phyloP scores from a whole-genome alignment of 2,329 filamentous ascomycete genomes.

The Hymenoscyphus repandus region DNA sequence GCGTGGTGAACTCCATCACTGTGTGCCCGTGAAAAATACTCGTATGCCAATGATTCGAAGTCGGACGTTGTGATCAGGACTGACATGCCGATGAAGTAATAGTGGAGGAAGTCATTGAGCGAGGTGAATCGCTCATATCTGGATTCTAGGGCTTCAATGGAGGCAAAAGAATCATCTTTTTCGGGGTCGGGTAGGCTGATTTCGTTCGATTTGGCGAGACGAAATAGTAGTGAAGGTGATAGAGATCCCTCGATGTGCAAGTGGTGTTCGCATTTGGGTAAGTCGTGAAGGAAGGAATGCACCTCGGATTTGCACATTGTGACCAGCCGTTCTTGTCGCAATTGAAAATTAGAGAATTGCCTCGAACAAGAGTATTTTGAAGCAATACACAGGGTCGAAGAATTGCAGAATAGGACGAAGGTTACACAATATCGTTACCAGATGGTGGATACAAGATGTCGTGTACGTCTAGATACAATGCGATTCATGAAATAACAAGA shows the following conservation, averaged over 20 bases:
- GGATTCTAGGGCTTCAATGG: constrained; percentile 49
- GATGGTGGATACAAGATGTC: no score
- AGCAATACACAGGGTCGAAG: background rate
- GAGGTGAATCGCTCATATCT: constrained; percentile 65
- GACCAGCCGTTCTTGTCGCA: background rate
- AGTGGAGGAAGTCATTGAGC: constrained; percentile 72
- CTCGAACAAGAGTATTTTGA: background rate
- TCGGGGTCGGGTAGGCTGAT: constrained; percentile 52
- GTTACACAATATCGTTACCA: no score
- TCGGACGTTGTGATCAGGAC: constrained; percentile 61
- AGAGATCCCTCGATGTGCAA: constrained; percentile 75
- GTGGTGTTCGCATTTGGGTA: constrained; percentile 80
- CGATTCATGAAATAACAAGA: no score
- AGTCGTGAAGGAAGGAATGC: constrained; percentile 50
- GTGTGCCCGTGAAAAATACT: constrained; percentile 63
- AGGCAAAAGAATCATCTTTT: constrained; percentile 58
- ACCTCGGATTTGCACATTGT: constrained; percentile 24
- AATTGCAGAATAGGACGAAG: no score
- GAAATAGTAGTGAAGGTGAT: constrained; percentile 64
- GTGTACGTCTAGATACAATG: no score
- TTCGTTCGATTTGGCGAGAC: constrained; percentile 60
- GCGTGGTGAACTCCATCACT: constrained; percentile 64
- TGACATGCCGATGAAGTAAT: constrained; percentile 73
- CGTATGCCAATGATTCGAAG: constrained; percentile 67
- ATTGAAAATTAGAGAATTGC: no score